Percentiles rank a stretch among this genome's conserved stretches.
These are phyloP conservation scores for Solanum okadae DNA, from an alignment of 257 asterid genomes.

Conservation along the genomic window DNA sequence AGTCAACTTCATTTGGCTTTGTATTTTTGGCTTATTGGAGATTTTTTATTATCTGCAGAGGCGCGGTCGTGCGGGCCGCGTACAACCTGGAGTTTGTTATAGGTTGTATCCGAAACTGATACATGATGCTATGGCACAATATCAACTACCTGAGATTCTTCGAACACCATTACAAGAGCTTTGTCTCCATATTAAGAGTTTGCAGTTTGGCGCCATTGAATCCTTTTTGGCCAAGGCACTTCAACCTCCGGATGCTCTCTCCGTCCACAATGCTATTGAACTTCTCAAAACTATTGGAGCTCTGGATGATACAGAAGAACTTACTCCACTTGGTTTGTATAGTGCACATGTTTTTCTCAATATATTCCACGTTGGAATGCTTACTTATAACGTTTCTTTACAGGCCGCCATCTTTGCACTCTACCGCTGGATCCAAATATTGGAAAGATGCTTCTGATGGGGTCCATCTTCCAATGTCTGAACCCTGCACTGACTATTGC, in stretches of 20 bases:
- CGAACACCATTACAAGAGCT: constrained; percentile 97
- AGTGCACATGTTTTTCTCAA: background rate
- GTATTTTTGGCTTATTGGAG: background rate
- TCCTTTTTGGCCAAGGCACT: constrained; percentile 84
- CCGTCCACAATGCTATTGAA: constrained; percentile 91
- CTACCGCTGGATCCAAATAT: constrained; percentile 95
- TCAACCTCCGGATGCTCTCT: constrained; percentile 87
- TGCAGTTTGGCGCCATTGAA: constrained; percentile 67
- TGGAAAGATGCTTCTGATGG: constrained; percentile 99
- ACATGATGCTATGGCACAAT: constrained; percentile 79
- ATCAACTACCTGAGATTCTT: constrained; percentile 96
- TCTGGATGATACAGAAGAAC: constrained; percentile 79
- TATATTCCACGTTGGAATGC: background rate
- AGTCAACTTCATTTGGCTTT: background rate
- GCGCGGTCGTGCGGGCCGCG: constrained; percentile 99
- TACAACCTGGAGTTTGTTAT: constrained; percentile 93
- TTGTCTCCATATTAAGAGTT: constrained; percentile 83
- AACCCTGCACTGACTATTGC: constrained; percentile 92
- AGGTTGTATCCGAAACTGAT: constrained; percentile 78
- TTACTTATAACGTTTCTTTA: background rate
- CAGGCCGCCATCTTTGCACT: constrained; percentile 85
- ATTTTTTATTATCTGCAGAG: constrained; percentile 41
- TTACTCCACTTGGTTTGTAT: constrained; percentile 84
- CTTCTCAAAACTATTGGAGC: constrained; percentile 94
- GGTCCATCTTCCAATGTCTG: constrained; percentile 87